phyloP scores from a whole-genome alignment of 192 early-diverging fungal genomes.

The Pilaira anomala region DNA sequence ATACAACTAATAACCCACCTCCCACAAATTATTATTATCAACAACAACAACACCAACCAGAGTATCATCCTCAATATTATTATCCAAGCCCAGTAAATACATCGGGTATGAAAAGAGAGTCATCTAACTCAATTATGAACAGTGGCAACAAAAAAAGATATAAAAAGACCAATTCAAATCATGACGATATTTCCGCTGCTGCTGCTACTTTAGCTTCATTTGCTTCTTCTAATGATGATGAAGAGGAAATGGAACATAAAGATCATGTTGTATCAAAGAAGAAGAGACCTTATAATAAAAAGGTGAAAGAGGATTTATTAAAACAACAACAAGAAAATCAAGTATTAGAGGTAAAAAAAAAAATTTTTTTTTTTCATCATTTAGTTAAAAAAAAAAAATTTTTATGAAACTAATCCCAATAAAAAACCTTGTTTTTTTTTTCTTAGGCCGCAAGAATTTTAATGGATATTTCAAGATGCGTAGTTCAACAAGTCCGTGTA shows the following conservation, averaged over 20 bases:
- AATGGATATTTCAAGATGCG: conserved; percentile 15
- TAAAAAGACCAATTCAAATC: background rate
- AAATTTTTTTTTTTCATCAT: background rate
- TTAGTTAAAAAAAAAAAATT: no score
- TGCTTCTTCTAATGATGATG: background rate
- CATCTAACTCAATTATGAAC: background rate
- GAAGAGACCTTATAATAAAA: no score
- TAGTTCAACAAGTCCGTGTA: conserved; percentile 8
- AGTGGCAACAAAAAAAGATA: background rate
- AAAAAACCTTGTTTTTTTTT: background rate
- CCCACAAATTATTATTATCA: no score
- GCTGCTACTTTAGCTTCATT: conserved; percentile 20
- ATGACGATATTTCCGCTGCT: conserved; percentile 13
- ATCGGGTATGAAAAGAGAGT: background rate
- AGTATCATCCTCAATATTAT: background rate
- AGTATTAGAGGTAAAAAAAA: conserved; percentile 14
- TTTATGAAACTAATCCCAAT: no score
- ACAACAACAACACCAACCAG: background rate
- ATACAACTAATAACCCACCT: no score
- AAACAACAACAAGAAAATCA: conserved; percentile 15
- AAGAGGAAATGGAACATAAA: no score
- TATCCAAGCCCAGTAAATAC: background rate
- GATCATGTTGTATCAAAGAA: no score
- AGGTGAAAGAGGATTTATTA: no score
- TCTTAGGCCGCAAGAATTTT: conserved; percentile 18